Evolutionary conservation across 305 asterid species (phyloP).

Genomic region (Andrographis paniculata): DNA sequence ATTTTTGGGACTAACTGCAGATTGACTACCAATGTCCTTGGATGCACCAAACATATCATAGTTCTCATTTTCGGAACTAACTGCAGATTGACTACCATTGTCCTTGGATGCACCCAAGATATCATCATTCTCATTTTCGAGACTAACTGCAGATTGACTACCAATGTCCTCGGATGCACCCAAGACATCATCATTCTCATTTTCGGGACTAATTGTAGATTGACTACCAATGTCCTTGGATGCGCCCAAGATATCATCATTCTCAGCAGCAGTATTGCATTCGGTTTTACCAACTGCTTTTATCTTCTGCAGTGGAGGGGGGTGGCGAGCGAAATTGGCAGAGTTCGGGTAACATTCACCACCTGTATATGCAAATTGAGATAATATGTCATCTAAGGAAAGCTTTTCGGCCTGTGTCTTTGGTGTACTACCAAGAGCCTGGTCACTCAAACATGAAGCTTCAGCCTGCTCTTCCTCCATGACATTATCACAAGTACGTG

Average conservation of each 20-base stretch:
- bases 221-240: background rate
- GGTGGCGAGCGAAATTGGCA: no score
- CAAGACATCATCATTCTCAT: background rate
- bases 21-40: background rate
- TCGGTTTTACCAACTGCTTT: conserved; percentile 13
- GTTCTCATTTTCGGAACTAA: background rate
- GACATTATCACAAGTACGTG: conserved; percentile 1
- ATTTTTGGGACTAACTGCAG: background rate
- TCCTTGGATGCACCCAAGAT: background rate
- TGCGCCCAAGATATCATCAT: conserved; percentile 1
- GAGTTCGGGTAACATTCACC: conserved; percentile 15
- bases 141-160: background rate
- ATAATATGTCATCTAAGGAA: conserved; percentile 30
- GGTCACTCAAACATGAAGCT: background rate
- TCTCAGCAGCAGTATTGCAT: conserved; percentile 1
- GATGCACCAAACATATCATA: background rate
- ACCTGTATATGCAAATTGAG: conserved; percentile 33
- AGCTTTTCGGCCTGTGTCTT: conserved; percentile 4
- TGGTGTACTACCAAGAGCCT: conserved; percentile 9
- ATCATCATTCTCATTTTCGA: conserved; percentile 6
- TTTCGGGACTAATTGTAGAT: background rate
- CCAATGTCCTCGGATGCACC: background rate
- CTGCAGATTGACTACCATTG: background rate
- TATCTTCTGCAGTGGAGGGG: conserved; percentile 8
- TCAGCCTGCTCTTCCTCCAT: conserved; percentile 4